phyloP scores from a whole-genome alignment of 1,284 basidiomycete genomes.

The Pseudozyma tsukubaensis region DNA sequence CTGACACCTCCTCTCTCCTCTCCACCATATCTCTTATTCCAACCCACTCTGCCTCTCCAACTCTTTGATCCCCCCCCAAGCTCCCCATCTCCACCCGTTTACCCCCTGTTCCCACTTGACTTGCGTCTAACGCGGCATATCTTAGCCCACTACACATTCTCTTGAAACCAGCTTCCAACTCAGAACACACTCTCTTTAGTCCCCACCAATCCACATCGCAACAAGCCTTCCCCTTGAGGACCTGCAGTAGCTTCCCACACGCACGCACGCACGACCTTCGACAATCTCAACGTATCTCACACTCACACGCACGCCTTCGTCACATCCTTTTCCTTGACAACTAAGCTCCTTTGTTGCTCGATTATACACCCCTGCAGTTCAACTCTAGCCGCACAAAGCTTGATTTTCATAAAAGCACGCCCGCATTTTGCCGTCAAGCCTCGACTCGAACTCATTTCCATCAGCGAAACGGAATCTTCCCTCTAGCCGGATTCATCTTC shows the following conservation, averaged over 20 bases:
- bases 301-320: not conserved
- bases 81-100: conserved; percentile 2
- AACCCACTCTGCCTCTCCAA: conserved; percentile 1
- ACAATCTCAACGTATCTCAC: not conserved
- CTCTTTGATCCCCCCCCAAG: not conserved
- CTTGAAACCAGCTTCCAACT: conserved; percentile 23
- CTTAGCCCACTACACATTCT: conserved; percentile 13
- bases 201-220: conserved; percentile 10
- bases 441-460: not conserved
- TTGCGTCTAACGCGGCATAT: not conserved
- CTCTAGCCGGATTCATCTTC: not conserved
- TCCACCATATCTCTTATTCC: conserved; percentile 17
- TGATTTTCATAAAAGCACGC: not conserved
- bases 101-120: conserved; percentile 1
- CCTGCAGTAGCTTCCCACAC: conserved; percentile 10
- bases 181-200: conserved; percentile 20
- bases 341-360: not conserved
- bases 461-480: not conserved
- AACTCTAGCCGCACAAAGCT: not conserved
- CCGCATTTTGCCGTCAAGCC: not conserved
- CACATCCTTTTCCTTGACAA: conserved; percentile 6
- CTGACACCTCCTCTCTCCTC: conserved; percentile 13
- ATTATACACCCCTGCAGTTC: conserved; percentile 9
- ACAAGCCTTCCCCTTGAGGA: not conserved
- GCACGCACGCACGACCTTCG: conserved; percentile 2